Evolutionary conservation across 75 land plant genomes (phyloP), one percentile per base, ranked within the genome.

Genomic region (Chamaecyparis obtusa): DNA sequence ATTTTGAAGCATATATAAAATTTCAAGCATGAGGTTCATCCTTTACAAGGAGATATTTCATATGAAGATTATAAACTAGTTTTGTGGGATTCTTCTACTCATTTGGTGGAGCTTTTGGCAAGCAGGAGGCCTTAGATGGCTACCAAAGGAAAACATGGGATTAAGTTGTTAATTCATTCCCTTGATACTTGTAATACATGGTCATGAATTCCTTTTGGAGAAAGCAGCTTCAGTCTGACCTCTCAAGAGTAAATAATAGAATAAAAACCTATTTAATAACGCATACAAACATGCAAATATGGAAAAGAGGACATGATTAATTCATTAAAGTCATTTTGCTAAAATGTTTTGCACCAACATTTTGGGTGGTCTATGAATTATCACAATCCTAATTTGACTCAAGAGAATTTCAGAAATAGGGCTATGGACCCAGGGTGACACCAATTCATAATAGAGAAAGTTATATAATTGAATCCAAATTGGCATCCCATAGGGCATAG

Each of bases 91-190:
- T 90, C 95, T 8, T 97, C 92, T 85, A 98, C 96, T 24, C 89
- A 86, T 0, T 88, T 97, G 46, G 92, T 97, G 15, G 93, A 93
- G 87, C 98, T 96, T 27, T 85, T 94, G 32, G 96, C 99, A 5
- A 96, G 98, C 90, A 33, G 89, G 0, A 82, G 94, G 17, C 99
- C 99, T 14, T 95, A 94, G 96, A 96, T 97, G 98, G 93, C 93
- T 74, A 96, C 99, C 0, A 82, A 94, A 44, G 99, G 99, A 76
- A 97, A 97, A 90, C 99, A 97, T 86, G 99, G 96, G 43, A 83
- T 96, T 2, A 98, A 96, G 9, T 43, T 94, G 35, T 7, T 94
- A 24, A 87, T 85, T 21, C 16, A 24, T 10, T 57, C 92, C 2
- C 96, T 96, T 87, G 91, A 88, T 15, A 84, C 96, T 49, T 97